Evolutionary conservation across 192 early-diverging fungal species (phyloP).

Genomic region (Linnemannia exigua): DNA sequence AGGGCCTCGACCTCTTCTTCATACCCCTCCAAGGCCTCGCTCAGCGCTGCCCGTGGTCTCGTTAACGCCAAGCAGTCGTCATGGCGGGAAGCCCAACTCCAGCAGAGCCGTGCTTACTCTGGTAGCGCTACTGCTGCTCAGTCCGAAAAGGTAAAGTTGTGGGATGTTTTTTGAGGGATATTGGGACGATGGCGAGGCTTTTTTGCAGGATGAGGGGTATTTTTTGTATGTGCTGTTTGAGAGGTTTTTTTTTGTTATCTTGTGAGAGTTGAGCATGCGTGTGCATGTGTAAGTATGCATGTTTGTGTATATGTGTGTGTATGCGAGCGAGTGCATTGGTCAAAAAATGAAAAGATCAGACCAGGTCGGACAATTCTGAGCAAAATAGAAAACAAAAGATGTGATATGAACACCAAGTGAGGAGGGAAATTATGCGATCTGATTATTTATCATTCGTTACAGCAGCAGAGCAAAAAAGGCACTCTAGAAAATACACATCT

Average conservation of each 20-base stretch:
- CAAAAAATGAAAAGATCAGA: not conserved
- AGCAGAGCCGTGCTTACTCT: slow-evolving; percentile 24
- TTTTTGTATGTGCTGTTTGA: not conserved
- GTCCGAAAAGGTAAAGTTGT: slow-evolving; percentile 43
- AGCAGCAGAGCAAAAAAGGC: too few relatives aligned
- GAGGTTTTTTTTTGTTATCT: not conserved
- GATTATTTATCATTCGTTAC: not conserved
- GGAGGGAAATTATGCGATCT: slow-evolving; percentile 3
- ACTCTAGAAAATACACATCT: too few relatives aligned
- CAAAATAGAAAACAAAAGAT: not conserved
- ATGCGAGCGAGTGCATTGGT: not conserved
- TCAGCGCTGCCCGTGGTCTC: slow-evolving; percentile 33
- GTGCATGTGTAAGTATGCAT: not conserved
- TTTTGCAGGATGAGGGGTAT: not conserved
- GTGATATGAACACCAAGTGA: not conserved
- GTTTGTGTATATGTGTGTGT: not conserved
- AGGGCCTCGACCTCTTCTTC: slow-evolving; percentile 13
- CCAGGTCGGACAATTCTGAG: slow-evolving; percentile 2
- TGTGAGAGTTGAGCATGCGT: not conserved
- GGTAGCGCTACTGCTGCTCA: slow-evolving; percentile 45
- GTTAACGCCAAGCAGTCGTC: slow-evolving; percentile 35
- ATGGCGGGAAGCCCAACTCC: slow-evolving; percentile 24
- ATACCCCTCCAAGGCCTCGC: slow-evolving; percentile 25
- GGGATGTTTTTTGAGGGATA: not conserved
- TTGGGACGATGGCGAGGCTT: not conserved